A percentile compares a stretch with the other conserved stretches of the same genome.
phyloP scores from a whole-genome alignment of 345 rosid genomes.

The Erodium maritimum region DNA sequence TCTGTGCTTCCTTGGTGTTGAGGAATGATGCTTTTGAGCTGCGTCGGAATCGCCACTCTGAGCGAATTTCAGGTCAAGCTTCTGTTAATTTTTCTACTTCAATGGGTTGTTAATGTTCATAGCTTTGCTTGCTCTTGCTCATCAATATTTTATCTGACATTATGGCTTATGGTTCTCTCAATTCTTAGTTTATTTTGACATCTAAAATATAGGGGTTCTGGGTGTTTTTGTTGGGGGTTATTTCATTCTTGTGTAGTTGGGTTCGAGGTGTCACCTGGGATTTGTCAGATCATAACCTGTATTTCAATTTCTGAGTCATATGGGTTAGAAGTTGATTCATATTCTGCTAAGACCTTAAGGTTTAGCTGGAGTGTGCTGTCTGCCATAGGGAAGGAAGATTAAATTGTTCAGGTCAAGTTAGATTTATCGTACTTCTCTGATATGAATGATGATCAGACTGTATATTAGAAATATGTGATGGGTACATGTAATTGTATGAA shows the following conservation, averaged over 20 bases:
- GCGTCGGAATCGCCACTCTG: conserved; percentile 64
- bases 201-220: not conserved
- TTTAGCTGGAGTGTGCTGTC: not conserved
- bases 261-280: not conserved
- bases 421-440: no score
- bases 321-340: not conserved
- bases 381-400: not conserved
- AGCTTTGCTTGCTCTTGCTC: not conserved
- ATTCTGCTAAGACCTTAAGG: not conserved
- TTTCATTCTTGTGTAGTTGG: not conserved
- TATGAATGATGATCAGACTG: no score
- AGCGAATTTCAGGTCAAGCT: conserved; percentile 70
- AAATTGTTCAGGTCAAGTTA: no score
- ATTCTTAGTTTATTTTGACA: not conserved
- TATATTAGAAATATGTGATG: no score
- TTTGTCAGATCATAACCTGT: not conserved
- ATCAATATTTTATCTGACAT: no score
- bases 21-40: conserved; percentile 41
- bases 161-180: no score
- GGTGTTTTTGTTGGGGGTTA: not conserved
- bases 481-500: no score
- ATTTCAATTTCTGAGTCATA: not conserved
- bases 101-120: not conserved
- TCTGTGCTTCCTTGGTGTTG: conserved; percentile 23
- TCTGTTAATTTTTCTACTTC: no score